phyloP scores from a whole-genome alignment of 1,284 basidiomycete genomes.

The Neonothopanus nambi region DNA sequence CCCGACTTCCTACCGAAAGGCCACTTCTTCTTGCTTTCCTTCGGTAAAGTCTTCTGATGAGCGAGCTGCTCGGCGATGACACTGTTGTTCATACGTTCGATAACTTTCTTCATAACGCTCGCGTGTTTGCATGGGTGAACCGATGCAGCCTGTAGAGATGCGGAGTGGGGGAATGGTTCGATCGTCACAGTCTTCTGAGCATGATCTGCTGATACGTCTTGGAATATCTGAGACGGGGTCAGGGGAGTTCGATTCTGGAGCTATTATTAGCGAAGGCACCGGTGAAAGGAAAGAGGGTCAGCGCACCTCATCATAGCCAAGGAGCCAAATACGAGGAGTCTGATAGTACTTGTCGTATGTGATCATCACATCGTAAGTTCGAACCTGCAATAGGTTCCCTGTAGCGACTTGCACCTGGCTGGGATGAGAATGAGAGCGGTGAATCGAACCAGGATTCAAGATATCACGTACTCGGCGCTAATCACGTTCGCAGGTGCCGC shows the following conservation, averaged over 20 bases:
- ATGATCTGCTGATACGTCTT: slow-evolving; percentile 96
- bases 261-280: slow-evolving; percentile 8
- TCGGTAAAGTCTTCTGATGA: slow-evolving; percentile 47
- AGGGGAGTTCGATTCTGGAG: slow-evolving; percentile 81
- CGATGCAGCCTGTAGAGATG: slow-evolving; percentile 81
- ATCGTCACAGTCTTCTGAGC: slow-evolving; percentile 99
- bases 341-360: slow-evolving; percentile 99
- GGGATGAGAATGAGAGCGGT: neutral
- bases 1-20: slow-evolving; percentile 75
- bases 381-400: slow-evolving; percentile 88
- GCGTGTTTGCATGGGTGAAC: slow-evolving; percentile 99
- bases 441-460: neutral
- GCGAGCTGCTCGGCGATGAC: slow-evolving; percentile 78
- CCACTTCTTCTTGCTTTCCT: slow-evolving; percentile 80
- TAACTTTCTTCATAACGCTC: slow-evolving; percentile 99
- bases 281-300: neutral
- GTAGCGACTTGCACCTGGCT: slow-evolving; percentile 66
- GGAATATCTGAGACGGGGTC: slow-evolving; percentile 90
- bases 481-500: slow-evolving; percentile 32
- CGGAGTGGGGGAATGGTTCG: slow-evolving; percentile 94
- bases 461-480: slow-evolving; percentile 39
- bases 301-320: slow-evolving; percentile 89
- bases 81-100: slow-evolving; percentile 95
- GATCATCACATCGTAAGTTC: slow-evolving; percentile 99
- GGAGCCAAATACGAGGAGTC: slow-evolving; percentile 92